phyloP scores from a whole-genome alignment of 371 early-diverging fungal genomes.

The Lichtheimia hyalospora region DNA sequence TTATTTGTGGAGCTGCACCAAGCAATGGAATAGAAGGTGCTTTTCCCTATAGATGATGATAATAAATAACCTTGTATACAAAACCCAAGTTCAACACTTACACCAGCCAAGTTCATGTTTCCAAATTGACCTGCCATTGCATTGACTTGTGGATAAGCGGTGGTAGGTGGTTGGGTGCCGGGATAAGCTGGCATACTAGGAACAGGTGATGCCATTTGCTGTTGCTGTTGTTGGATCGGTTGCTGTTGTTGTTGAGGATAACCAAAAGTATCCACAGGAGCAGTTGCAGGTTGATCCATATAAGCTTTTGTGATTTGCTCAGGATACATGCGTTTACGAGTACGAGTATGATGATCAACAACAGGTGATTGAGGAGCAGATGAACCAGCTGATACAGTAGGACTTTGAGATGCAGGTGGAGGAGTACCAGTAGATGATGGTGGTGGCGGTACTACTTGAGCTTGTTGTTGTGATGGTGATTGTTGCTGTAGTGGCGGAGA shows the following conservation, averaged over 20 bases:
- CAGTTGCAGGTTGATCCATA: conserved; percentile 26
- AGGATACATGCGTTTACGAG: conserved; percentile 61
- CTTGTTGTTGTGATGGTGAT: conserved; percentile 2
- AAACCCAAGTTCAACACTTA: conserved; percentile 2
- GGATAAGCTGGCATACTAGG: conserved; percentile 16
- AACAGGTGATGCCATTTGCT: conserved; percentile 14
- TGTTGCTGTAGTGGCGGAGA: conserved; percentile 5
- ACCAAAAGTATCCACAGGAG: background rate
- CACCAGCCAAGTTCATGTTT: conserved; percentile 32
- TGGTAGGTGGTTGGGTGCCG: conserved; percentile 13
- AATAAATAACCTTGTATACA: background rate
- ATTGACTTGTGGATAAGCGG: conserved; percentile 22
- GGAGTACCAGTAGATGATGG: background rate
- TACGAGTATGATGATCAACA: conserved; percentile 26
- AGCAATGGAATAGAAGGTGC: conserved; percentile 43
- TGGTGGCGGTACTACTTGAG: conserved; percentile 1
- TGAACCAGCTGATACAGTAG: conserved; percentile 6
- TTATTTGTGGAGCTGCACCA: conserved; percentile 57
- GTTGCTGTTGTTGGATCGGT: conserved; percentile 6
- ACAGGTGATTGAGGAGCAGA: conserved; percentile 10
- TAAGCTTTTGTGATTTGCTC: conserved; percentile 51
- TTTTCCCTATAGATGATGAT: background rate
- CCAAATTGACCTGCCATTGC: conserved; percentile 49
- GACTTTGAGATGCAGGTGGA: conserved; percentile 9
- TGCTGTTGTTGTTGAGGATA: conserved; percentile 11